A percentile compares a stretch with the other conserved stretches of the same genome.
Conservation (phyloP, 2,329 filamentous ascomycete species). For the Fusarium equiseti region DNA sequence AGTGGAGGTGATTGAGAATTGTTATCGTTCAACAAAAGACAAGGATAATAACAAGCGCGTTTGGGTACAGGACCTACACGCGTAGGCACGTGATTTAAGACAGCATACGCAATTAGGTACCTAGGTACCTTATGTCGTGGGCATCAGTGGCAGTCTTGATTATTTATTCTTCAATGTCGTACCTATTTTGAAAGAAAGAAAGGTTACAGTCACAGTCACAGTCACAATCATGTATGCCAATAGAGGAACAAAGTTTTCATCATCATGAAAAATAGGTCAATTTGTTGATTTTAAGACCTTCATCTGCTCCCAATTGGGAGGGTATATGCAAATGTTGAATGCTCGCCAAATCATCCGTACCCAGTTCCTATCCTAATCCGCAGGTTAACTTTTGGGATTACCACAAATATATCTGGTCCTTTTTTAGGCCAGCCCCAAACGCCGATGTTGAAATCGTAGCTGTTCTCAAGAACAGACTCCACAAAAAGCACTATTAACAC, state of each 20-base stretch:
- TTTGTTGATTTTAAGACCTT: slow-evolving; percentile 50
- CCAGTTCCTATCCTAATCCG: slow-evolving; percentile 51
- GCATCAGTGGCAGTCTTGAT: neutral
- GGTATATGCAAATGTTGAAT: slow-evolving; percentile 58
- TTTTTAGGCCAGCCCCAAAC: slow-evolving; percentile 58
- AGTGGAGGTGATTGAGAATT: slow-evolving; percentile 3
- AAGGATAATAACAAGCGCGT: slow-evolving; percentile 27
- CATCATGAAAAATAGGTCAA: slow-evolving; percentile 46
- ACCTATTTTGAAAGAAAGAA: neutral
- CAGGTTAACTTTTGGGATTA: slow-evolving; percentile 54
- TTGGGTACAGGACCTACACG: slow-evolving; percentile 26
- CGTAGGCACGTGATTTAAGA: slow-evolving; percentile 39
- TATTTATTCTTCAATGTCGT: too few relatives aligned
- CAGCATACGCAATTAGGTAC: neutral
- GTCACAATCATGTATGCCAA: neutral
- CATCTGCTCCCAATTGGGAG: slow-evolving; percentile 50
- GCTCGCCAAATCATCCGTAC: slow-evolving; percentile 51
- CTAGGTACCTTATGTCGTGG: neutral
- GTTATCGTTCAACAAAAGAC: slow-evolving; percentile 15
- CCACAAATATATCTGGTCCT: slow-evolving; percentile 52
- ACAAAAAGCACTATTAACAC: slow-evolving; percentile 51
- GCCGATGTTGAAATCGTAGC: slow-evolving; percentile 71
- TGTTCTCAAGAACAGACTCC: slow-evolving; percentile 54
- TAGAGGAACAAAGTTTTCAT: slow-evolving; percentile 28
- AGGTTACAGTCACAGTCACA: neutral